Evolutionary conservation across 2,329 filamentous ascomycete genomes (phyloP), one percentile per base, ranked within the genome.

Genomic region (Pseudogymnoascus pannorum): DNA sequence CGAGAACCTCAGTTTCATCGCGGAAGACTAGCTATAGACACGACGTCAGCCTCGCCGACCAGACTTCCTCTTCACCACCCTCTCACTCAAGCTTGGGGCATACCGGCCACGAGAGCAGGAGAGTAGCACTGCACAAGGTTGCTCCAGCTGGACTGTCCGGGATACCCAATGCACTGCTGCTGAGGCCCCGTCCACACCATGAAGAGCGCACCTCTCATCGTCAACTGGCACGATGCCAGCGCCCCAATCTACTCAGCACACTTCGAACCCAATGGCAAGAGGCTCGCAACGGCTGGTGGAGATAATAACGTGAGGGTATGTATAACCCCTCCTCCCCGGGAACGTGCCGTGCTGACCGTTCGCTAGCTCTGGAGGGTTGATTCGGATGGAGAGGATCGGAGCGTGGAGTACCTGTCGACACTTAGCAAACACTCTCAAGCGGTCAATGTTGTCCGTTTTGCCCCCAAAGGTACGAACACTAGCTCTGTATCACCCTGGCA

Each of bases 151-250:
- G 42, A 26, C 14, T 14, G 22, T 14, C 22, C 14, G 14, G 22
- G 42, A 48, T 48, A 48, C 42, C 42, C 22, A 48, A 48, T 48
- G 42, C 42, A 48, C 22, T 14, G 42, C 42, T 22, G 42, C 42
- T 48, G 42, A 48, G 42, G 42, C 42, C 42, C 14, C n/a, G 42
- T 16, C 42, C 7, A 26, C 42, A 80, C 75, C 73, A 99, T 99
- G 94, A 97, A 96, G 84, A 92, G 92, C 73, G 88, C 91, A 72
- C 93, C 94, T 69, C 83, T 99, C 69, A 93, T 97, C 73, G 93
- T 99, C 78, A 91, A 95, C 80, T 99, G 94, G 94, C 95, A 99
- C 77, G 91, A 97, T 75, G 91, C 96, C 73, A 96, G 95, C 77
- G 87, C 91, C 70, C 94, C 94, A 63, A 92, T 99, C 74, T 99